Evolutionary conservation across 352 stramenopile genomes (phyloP).

Genomic region (Elongisporangium senticosum): DNA sequence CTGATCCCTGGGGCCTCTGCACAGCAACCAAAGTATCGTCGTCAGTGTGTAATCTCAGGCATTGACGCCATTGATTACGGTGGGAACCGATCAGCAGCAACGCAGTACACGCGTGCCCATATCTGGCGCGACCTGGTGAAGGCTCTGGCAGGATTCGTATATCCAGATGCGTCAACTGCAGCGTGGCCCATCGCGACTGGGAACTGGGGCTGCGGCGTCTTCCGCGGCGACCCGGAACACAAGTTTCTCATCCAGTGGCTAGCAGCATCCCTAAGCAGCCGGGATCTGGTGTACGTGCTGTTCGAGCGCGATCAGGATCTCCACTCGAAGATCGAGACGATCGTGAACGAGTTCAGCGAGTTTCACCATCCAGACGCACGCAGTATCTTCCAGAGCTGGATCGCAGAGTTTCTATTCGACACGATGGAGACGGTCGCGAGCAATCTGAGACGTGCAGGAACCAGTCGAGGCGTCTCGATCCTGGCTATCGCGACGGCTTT

Average conservation of each 20-base stretch:
- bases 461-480: neutral
- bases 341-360: slow-evolving; percentile 6
- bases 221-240: slow-evolving; percentile 61
- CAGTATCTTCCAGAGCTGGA: neutral
- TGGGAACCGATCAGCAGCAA: slow-evolving; percentile 1
- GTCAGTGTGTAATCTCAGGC: slow-evolving; percentile 58
- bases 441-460: neutral
- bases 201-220: slow-evolving; percentile 83
- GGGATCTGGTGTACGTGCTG: slow-evolving; percentile 55
- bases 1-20: slow-evolving; percentile 7
- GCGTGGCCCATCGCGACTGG: slow-evolving; percentile 65
- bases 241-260: slow-evolving; percentile 85
- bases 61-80: slow-evolving; percentile 73
- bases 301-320: slow-evolving; percentile 42
- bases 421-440: neutral
- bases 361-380: neutral
- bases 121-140: slow-evolving; percentile 69
- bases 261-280: slow-evolving; percentile 43
- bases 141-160: slow-evolving; percentile 56
- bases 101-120: slow-evolving; percentile 38
- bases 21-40: slow-evolving; percentile 10
- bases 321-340: slow-evolving; percentile 28
- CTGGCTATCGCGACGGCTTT: neutral
- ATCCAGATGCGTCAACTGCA: slow-evolving; percentile 13
- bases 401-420: neutral